Conservation (phyloP, 768 basidiomycete species). For the Holtermanniella nyarrowii region DNA sequence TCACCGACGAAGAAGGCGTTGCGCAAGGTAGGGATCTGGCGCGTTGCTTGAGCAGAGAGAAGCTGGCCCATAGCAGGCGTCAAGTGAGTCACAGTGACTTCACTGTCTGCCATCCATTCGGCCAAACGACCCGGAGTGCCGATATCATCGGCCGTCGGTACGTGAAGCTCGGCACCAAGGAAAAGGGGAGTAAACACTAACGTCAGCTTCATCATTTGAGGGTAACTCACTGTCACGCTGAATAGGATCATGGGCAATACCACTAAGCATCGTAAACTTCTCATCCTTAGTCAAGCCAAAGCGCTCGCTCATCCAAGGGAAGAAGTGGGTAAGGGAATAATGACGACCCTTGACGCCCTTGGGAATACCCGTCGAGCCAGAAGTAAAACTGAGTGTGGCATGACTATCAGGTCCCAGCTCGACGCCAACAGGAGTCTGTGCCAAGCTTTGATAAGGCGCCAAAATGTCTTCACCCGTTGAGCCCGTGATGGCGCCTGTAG, state of each 20-base stretch:
- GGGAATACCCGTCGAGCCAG: slow-evolving; percentile 92
- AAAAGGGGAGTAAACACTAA: slow-evolving; percentile 96
- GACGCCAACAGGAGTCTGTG: slow-evolving; percentile 65
- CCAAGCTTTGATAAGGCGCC: slow-evolving; percentile 48
- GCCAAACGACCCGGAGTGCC: slow-evolving; percentile 92
- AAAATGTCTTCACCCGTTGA: slow-evolving; percentile 53
- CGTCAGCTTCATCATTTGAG: slow-evolving; percentile 3
- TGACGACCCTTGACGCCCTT: slow-evolving; percentile 96
- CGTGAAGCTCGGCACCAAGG: slow-evolving; percentile 88
- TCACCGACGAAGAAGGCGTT: slow-evolving; percentile 99
- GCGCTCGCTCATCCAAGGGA: slow-evolving; percentile 94
- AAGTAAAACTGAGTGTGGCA: slow-evolving; percentile 91
- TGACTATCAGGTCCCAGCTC: slow-evolving; percentile 87
- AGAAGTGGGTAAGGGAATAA: slow-evolving; percentile 95
- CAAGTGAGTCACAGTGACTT: slow-evolving; percentile 90
- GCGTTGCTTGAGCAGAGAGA: slow-evolving; percentile 72
- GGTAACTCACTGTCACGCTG: slow-evolving; percentile 83
- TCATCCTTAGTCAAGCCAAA: slow-evolving; percentile 65
- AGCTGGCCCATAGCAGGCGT: slow-evolving; percentile 96
- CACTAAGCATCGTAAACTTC: slow-evolving; percentile 95
- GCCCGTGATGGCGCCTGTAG: slow-evolving; percentile 49
- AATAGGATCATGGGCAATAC: slow-evolving; percentile 97
- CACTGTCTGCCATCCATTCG: slow-evolving; percentile 92
- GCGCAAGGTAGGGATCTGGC: slow-evolving; percentile 70
- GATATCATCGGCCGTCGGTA: slow-evolving; percentile 93